Conservation (phyloP, 2,329 filamentous ascomycete species). For the Botrytis fragariae region DNA sequence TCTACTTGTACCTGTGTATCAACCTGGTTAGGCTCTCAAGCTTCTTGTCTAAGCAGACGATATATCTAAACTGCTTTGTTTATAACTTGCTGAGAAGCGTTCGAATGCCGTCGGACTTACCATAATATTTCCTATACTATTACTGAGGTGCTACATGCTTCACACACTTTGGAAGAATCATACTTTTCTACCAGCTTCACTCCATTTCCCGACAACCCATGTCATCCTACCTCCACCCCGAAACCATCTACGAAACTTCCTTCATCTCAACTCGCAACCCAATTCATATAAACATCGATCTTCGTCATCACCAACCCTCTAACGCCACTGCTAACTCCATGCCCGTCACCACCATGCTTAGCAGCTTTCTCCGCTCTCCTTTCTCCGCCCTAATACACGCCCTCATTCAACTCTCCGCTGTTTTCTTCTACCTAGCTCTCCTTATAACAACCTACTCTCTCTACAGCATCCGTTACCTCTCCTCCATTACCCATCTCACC, state of each 20-base stretch:
- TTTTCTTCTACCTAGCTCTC: slow-evolving; percentile 5
- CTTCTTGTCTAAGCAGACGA: background rate
- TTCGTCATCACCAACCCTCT: background rate
- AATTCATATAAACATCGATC: background rate
- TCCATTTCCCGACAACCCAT: background rate
- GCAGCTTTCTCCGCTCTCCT: background rate
- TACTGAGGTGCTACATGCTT: background rate
- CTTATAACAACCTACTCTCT: background rate
- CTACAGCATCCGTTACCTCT: background rate
- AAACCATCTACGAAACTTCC: slow-evolving; percentile 13
- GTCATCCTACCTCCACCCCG: background rate
- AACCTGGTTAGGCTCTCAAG: background rate
- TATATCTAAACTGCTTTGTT: background rate
- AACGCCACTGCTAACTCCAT: background rate
- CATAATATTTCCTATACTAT: too few relatives aligned
- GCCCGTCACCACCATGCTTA: background rate
- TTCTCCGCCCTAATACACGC: background rate
- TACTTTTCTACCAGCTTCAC: background rate
- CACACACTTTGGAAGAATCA: background rate
- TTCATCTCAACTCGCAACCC: background rate
- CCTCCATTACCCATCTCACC: background rate
- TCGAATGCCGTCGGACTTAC: background rate
- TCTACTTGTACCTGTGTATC: background rate
- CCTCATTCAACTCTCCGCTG: background rate
- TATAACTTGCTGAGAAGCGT: background rate